Evolutionary conservation across 2,329 filamentous ascomycete species (phyloP).

Genomic region (Apiospora kogelbergensis): DNA sequence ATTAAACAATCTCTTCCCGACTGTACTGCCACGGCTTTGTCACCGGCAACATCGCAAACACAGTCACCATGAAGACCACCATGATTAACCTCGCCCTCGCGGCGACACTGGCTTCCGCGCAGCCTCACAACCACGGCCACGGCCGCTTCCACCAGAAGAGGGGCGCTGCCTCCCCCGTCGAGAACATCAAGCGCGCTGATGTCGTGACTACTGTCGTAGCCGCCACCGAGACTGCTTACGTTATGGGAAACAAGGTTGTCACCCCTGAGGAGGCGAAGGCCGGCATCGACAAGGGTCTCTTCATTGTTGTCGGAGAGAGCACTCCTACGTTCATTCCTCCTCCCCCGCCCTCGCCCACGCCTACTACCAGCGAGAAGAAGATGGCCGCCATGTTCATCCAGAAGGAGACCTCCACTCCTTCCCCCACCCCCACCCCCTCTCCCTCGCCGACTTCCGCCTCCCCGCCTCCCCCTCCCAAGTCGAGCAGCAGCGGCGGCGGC

Average conservation of each 20-base stretch:
- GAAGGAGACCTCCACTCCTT: conserved; percentile 34
- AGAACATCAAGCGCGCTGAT: conserved; percentile 49
- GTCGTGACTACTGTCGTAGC: conserved; percentile 55
- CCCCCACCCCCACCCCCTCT: conserved; percentile 32
- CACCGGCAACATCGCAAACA: not conserved
- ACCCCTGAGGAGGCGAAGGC: conserved; percentile 63
- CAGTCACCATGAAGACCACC: conserved; percentile 45
- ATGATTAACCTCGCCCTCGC: conserved; percentile 50
- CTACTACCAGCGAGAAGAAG: conserved; percentile 32
- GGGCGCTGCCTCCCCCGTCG: conserved; percentile 45
- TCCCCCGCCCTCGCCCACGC: conserved; percentile 29
- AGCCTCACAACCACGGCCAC: conserved; percentile 59
- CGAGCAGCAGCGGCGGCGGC: conserved; percentile 29
- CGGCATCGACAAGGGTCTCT: conserved; percentile 71
- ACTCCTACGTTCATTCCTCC: conserved; percentile 52
- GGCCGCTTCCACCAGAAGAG: conserved; percentile 60
- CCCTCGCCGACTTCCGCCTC: conserved; percentile 34
- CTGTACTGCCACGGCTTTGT: not conserved
- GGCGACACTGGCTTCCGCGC: conserved; percentile 56
- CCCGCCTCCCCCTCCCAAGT: conserved; percentile 21
- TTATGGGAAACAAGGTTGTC: conserved; percentile 65
- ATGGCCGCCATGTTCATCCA: conserved; percentile 32
- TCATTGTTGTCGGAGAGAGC: conserved; percentile 62
- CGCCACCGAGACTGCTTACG: conserved; percentile 69
- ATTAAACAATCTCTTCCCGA: not conserved